Conservation (phyloP, 345 rosid genomes). For the Arabis alpina region DNA sequence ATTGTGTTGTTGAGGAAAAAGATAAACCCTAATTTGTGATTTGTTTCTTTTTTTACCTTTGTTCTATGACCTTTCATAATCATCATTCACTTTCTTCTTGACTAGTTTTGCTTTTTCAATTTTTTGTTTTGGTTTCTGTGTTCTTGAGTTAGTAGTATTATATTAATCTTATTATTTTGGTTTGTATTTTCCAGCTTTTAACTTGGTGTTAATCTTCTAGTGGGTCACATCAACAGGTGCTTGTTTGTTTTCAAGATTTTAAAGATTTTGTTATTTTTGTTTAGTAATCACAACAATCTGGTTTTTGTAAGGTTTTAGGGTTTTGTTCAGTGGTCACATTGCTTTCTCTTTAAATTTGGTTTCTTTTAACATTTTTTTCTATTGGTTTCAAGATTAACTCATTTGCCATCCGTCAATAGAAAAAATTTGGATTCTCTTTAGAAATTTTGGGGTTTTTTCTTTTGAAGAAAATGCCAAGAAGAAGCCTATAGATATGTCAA, state of each 20-base stretch:
- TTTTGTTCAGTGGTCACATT: constrained; percentile 59
- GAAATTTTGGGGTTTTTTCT: neutral
- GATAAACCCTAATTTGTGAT: constrained; percentile 39
- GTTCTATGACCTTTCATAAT: constrained; percentile 25
- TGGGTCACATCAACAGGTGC: constrained; percentile 99
- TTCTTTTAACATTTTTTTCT: constrained; percentile 18
- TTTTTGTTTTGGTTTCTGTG: constrained; percentile 4
- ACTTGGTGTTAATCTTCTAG: constrained; percentile 76
- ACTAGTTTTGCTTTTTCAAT: constrained; percentile 21
- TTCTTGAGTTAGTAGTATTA: constrained; percentile 7
- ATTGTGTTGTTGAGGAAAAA: constrained; percentile 34
- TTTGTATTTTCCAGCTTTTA: constrained; percentile 52
- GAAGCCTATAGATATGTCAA: constrained; percentile 30
- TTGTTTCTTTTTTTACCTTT: constrained; percentile 4
- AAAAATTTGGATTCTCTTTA: constrained; percentile 15
- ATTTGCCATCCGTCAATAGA: constrained; percentile 39
- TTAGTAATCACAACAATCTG: constrained; percentile 44
- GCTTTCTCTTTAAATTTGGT: constrained; percentile 27
- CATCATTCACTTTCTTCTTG: constrained; percentile 17
- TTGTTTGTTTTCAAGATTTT: constrained; percentile 21
- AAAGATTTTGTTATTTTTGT: neutral
- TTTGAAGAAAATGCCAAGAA: constrained; percentile 33
- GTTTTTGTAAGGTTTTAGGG: constrained; percentile 60
- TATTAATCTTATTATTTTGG: constrained; percentile 28
- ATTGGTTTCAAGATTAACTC: constrained; percentile 31